Evolutionary conservation across 768 basidiomycete genomes (phyloP).

Genomic region (Kwoniella mangroviensis): DNA sequence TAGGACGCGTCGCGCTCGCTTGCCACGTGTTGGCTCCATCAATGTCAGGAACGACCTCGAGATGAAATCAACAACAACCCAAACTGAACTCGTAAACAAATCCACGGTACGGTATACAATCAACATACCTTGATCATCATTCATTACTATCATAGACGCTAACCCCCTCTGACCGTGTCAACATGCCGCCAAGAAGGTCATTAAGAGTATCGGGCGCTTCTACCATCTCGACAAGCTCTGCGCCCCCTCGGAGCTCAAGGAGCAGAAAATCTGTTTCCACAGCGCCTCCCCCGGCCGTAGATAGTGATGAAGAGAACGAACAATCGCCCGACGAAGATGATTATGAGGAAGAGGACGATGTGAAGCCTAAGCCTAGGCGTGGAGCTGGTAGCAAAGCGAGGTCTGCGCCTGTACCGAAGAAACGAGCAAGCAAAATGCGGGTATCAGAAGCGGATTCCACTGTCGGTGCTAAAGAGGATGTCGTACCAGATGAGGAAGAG

Average conservation of each 20-base stretch:
- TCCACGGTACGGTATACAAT: neutral
- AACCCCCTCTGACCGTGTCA: too few relatives aligned
- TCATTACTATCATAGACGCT: neutral
- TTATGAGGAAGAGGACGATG: slow-evolving; percentile 29
- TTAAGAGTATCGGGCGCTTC: slow-evolving; percentile 14
- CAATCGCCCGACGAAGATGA: slow-evolving; percentile 19
- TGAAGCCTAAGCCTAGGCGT: slow-evolving; percentile 25
- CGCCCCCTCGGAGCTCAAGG: slow-evolving; percentile 8
- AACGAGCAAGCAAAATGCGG: slow-evolving; percentile 16
- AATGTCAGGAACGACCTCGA: slow-evolving; percentile 6
- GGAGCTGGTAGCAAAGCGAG: slow-evolving; percentile 17
- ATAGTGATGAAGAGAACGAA: slow-evolving; percentile 27
- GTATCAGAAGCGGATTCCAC: slow-evolving; percentile 21
- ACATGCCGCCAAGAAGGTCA: slow-evolving; percentile 20
- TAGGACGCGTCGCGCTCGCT: slow-evolving; percentile 15
- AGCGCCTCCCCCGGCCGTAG: neutral
- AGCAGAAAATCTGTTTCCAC: slow-evolving; percentile 13
- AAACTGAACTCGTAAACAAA: neutral
- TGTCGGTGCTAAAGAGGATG: slow-evolving; percentile 17
- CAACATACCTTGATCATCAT: too few relatives aligned
- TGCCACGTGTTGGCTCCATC: slow-evolving; percentile 10
- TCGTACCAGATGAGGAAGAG: slow-evolving; percentile 25
- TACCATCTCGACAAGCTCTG: slow-evolving; percentile 3
- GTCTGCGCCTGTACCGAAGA: slow-evolving; percentile 20
- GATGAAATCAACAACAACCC: slow-evolving; percentile 20